Base-by-base conservation (phyloP, 2,329 filamentous ascomycete species). In the Cordyceps cicadae region DNA sequence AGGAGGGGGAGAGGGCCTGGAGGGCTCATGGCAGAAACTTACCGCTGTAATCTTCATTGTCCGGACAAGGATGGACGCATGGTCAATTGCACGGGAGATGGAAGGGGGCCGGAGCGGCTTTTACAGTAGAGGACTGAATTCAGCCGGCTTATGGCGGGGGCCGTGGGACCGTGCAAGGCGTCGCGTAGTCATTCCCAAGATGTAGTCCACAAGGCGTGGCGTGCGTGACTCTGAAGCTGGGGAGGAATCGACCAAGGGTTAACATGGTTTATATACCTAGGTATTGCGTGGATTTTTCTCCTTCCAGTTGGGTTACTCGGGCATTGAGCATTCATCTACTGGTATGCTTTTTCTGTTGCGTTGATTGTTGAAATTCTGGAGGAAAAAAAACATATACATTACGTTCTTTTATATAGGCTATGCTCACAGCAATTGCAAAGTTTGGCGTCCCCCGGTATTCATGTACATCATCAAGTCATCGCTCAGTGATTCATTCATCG, bases 41-140 rank as follows among this genome's bases (percentile, higher is more conserved):
- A 70, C 70, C 29, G 66, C 67, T 7, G 69, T 72, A 60, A 74
- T 65, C 57, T 71, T 57, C 54, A 57, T 57, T 6, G 24, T 39
- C 24, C 2, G 6, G 21, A 8, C 1, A 34, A n/a, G 7, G 14
- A 14, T n/a, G 1, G 17, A 49, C 12, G 37, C 12, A 24, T 17
- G 7, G 21, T 39, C 15, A 39, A 24, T 12, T 34, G 24, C 26
- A 34, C 8, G 41, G 32, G 24, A 37, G 24, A 7, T 6, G 15
- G 26, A 24, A 6, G 32, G 8, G 11, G 21, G n/a, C 3, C 19
- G 15, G 17, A 5, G 24, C 9, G 32, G 15, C 6, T 11, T 46
- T 46, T 21, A 24, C 12, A 6, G 9, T 21, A 15, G 29, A 45
- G 46, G 53, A 41, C 50, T 53, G 50, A 5, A 41, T 37, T 53